Evolutionary conservation across 1,139 yeast species (phyloP).

Genomic region (Taphrina populina): DNA sequence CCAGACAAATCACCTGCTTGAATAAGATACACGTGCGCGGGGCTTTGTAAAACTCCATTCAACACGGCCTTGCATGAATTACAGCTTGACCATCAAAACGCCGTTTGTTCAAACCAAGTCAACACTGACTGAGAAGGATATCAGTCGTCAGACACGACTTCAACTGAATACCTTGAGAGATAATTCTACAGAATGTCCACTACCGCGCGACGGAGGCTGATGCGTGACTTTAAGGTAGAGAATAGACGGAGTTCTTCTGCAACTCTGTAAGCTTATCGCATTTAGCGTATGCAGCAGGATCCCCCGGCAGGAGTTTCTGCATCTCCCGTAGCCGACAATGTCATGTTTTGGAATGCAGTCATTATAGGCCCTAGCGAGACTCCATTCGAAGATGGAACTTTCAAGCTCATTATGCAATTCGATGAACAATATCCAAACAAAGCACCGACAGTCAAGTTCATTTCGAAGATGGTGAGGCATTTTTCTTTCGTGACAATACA

Average conservation of each 20-base stretch:
- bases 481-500: not conserved
- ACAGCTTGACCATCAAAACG: no score
- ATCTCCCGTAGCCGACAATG: slow-evolving; percentile 93
- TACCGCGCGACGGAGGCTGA: slow-evolving; percentile 94
- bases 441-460: slow-evolving; percentile 88
- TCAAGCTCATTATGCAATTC: slow-evolving; percentile 77
- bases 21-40: no score
- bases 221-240: slow-evolving; percentile 92
- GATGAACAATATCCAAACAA: slow-evolving; percentile 98
- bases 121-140: no score
- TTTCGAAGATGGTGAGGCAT: slow-evolving; percentile 65
- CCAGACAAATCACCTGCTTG: no score
- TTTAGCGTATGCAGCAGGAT: slow-evolving; percentile 89
- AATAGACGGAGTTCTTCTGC: not conserved
- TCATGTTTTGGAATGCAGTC: slow-evolving; percentile 96
- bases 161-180: no score
- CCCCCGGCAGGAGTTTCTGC: slow-evolving; percentile 98
- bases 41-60: no score
- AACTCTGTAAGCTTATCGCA: not conserved
- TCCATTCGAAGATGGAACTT: slow-evolving; percentile 97
- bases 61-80: no score
- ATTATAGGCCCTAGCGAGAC: slow-evolving; percentile 97
- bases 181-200: no score
- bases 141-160: no score
- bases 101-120: no score